These are phyloP conservation scores for Thinopyrum obtusiflorum DNA, from an alignment of 202 grass and related monocot genomes.

Conservation along the genomic window DNA sequence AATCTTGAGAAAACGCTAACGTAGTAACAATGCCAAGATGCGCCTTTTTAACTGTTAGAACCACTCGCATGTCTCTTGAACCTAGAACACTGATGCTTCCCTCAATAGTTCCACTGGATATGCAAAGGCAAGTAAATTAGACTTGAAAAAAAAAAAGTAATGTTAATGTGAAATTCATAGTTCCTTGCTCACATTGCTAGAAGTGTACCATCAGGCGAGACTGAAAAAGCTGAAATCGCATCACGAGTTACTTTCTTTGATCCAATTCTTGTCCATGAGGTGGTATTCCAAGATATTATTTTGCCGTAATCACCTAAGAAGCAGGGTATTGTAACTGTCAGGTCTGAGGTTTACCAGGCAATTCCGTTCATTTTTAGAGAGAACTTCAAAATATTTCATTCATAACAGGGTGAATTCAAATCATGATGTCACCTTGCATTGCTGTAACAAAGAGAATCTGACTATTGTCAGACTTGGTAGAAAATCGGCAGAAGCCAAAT, in stretches of 20 bases:
- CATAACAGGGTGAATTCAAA: constrained; percentile 21
- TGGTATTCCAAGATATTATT: constrained; percentile 90
- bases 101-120: constrained; percentile 79
- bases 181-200: constrained; percentile 72
- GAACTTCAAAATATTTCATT: background rate
- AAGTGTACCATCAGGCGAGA: constrained; percentile 65
- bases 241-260: constrained; percentile 71
- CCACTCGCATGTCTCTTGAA: constrained; percentile 56
- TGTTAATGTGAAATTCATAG: background rate
- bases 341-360: background rate
- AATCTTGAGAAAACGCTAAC: constrained; percentile 71
- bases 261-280: constrained; percentile 68
- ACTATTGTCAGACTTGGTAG: constrained; percentile 33
- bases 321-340: constrained; percentile 21
- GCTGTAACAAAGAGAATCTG: constrained; percentile 66
- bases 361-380: background rate
- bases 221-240: constrained; percentile 80
- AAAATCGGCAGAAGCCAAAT: constrained; percentile 93
- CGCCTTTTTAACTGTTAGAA: constrained; percentile 80
- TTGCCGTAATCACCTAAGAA: constrained; percentile 73
- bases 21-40: constrained; percentile 85
- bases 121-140: constrained; percentile 22
- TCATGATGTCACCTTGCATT: constrained; percentile 71
- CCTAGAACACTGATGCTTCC: constrained; percentile 59
- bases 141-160: constrained; percentile 8